Evolutionary conservation across 768 basidiomycete species (phyloP).

Genomic region (Pholiota conissans): DNA sequence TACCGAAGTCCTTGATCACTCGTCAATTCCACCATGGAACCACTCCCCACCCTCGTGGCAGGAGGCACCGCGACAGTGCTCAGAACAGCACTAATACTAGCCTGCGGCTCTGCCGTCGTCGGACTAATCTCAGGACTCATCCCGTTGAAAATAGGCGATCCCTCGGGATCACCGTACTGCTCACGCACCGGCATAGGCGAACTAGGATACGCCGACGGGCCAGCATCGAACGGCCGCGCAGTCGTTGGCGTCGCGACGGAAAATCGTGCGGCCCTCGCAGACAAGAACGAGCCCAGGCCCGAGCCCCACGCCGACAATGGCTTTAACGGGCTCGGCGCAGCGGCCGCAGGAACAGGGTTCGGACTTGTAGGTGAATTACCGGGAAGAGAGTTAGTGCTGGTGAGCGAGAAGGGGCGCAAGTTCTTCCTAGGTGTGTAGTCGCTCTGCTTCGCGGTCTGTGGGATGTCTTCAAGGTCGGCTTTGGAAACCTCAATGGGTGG

Average conservation of each 20-base stretch:
- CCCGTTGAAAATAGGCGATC: conserved; percentile 27
- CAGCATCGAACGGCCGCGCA: conserved; percentile 10
- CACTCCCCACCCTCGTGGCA: not conserved
- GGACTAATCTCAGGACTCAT: conserved; percentile 23
- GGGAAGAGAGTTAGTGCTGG: conserved; percentile 24
- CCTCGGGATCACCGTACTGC: conserved; percentile 22
- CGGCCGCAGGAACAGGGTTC: not conserved
- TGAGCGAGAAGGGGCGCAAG: conserved; percentile 28
- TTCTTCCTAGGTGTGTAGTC: conserved; percentile 16
- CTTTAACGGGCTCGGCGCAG: conserved; percentile 18
- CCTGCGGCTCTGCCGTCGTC: conserved; percentile 6
- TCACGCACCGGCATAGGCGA: conserved; percentile 9
- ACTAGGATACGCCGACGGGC: conserved; percentile 5
- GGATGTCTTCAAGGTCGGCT: conserved; percentile 32
- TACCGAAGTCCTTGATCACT: not conserved
- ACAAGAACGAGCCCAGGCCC: conserved; percentile 33
- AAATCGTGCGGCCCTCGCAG: conserved; percentile 27
- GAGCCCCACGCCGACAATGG: conserved; percentile 32
- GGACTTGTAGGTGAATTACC: conserved; percentile 20
- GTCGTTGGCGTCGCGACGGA: conserved; percentile 24
- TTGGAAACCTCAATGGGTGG: conserved; percentile 39
- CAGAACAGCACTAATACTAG: conserved; percentile 22
- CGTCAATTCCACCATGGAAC: not conserved
- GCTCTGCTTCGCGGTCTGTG: conserved; percentile 20
- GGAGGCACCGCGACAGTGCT: not conserved